phyloP scores from a whole-genome alignment of 2,329 filamentous ascomycete genomes.

The Fusarium chuoi region DNA sequence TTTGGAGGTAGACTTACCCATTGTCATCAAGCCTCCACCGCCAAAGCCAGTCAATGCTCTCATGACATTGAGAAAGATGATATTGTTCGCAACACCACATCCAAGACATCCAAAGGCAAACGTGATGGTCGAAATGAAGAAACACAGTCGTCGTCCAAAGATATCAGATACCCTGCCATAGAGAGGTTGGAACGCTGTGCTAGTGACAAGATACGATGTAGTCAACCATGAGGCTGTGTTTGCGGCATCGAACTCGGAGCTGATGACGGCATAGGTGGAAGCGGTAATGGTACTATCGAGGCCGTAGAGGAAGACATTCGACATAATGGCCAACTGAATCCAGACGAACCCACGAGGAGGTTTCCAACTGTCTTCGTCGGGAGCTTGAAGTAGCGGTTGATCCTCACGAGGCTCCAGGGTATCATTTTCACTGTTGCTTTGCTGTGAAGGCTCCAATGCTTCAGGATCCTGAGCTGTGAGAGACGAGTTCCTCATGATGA shows the following conservation, averaged over 20 bases:
- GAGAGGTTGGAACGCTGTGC: constrained; percentile 76
- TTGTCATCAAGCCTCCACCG: constrained; percentile 74
- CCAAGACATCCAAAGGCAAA: constrained; percentile 73
- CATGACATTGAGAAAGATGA: constrained; percentile 71
- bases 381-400: constrained; percentile 37
- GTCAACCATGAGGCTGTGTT: constrained; percentile 81
- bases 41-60: constrained; percentile 75
- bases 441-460: constrained; percentile 3
- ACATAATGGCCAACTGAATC: constrained; percentile 71
- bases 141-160: constrained; percentile 70
- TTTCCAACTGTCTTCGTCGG: constrained; percentile 52
- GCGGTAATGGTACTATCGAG: constrained; percentile 81
- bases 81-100: constrained; percentile 68
- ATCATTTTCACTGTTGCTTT: background rate
- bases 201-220: constrained; percentile 77
- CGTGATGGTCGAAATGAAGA: constrained; percentile 70
- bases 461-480: background rate
- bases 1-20: constrained; percentile 61
- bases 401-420: constrained; percentile 23
- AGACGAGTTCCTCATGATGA: background rate
- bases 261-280: constrained; percentile 78
- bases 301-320: constrained; percentile 72
- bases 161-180: constrained; percentile 78
- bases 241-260: constrained; percentile 76
- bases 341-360: constrained; percentile 63